A percentile compares a stretch with the other conserved stretches of the same genome.
Evolutionary conservation across 2,329 filamentous ascomycete genomes (phyloP).

Genomic region (Fusarium anthophilum): DNA sequence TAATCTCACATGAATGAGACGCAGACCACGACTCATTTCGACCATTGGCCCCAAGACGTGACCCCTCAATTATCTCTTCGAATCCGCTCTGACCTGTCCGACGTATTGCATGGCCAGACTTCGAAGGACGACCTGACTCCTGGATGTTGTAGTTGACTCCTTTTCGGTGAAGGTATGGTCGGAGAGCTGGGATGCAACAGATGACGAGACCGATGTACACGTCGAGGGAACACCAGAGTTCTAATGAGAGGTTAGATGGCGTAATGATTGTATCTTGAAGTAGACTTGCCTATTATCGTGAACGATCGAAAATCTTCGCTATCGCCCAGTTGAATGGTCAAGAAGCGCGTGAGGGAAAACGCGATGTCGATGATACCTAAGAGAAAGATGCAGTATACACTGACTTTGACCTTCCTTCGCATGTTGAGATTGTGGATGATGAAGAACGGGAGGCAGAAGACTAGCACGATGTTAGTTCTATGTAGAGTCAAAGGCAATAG

Average conservation of each 20-base stretch:
- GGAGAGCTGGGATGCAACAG: slow-evolving; percentile 30
- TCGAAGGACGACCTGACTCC: not conserved
- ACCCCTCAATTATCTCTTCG: slow-evolving; percentile 18
- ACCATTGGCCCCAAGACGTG: not conserved
- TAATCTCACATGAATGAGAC: not conserved
- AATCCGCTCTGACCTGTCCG: slow-evolving; percentile 8
- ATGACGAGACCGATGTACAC: slow-evolving; percentile 30
- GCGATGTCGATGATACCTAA: slow-evolving; percentile 31
- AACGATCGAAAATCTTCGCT: slow-evolving; percentile 12
- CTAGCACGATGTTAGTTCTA: not conserved
- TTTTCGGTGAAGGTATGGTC: slow-evolving; percentile 26
- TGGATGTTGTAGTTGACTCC: not conserved
- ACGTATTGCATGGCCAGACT: not conserved
- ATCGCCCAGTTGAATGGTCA: slow-evolving; percentile 8
- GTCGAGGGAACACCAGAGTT: slow-evolving; percentile 34
- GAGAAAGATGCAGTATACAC: slow-evolving; percentile 29
- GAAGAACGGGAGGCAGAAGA: slow-evolving; percentile 15
- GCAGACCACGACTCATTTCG: not conserved
- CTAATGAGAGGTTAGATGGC: not conserved
- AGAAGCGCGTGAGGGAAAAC: slow-evolving; percentile 30
- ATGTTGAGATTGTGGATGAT: slow-evolving; percentile 23
- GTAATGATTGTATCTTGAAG: rapidly evolving
- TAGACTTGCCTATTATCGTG: slow-evolving; percentile 13
- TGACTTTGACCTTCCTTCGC: slow-evolving; percentile 8
- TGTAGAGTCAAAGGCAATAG: rapidly evolving